Evolutionary conservation across 805 yeast species (phyloP), one percentile per base, ranked within the genome.

Genomic region (Barnettozyma populi): DNA sequence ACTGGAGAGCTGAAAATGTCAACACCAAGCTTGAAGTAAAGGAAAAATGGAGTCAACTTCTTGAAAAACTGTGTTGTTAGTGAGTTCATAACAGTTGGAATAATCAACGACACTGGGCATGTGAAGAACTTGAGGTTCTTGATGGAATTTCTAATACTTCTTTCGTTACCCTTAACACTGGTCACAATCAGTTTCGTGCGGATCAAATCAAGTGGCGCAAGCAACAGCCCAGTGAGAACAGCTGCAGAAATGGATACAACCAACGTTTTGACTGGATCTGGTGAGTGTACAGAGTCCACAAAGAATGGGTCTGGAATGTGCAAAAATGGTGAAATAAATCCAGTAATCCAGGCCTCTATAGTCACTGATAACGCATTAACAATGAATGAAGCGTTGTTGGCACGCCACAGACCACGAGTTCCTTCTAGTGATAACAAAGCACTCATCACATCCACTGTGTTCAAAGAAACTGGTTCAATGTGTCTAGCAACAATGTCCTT

Each of bases 331-430:
- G 96, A 82, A 7, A 90, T 62, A 52, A 90, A 79, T 4, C 97
- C 97, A 0, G 95, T 85, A 42, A 90, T 73, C 97, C 98, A 90
- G 1, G 96, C 88, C 60, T 87, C 92, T 41, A 90, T 68, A 0
- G 96, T 85, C 43, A 81, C 79, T 2, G 84, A 78, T 18, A 89
- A 70, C 0, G 95, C 85, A 46, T 78, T 84, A 61, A 85, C 76
- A 18, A 94, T 72, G 58, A 90, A 92, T 0, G 95, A 75, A 2
- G 96, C 84, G 61, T 86, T 84, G 36, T 82, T 75, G 10, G 90
- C 88, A 58, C 87, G 74, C 72, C 87, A 81, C 9, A 84, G 64
- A 4, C 90, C 89, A 56, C 79, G 70, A 18, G 81, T 82, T 23
- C 85, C 96, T 60, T 75, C 96, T 66, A 74, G 81, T 21, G 89